Conservation (phyloP, 2,329 filamentous ascomycete genomes). For the Hypoxylon sp. region DNA sequence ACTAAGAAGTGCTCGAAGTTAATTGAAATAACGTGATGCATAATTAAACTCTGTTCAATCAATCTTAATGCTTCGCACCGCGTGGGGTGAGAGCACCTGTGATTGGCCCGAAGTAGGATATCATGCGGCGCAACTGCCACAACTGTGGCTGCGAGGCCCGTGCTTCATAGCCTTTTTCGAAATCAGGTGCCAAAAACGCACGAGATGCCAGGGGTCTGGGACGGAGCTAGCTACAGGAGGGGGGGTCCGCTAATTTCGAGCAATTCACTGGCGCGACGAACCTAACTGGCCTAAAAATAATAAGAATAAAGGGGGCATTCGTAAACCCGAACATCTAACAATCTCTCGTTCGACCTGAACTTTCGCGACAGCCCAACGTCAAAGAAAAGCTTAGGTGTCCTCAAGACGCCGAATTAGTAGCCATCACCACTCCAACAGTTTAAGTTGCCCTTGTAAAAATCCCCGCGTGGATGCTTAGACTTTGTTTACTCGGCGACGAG, state of each 20-base stretch:
- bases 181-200: constrained; percentile 34
- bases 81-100: constrained; percentile 33
- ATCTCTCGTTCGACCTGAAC: constrained; percentile 36
- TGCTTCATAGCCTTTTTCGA: constrained; percentile 12
- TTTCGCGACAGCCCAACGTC: constrained; percentile 21
- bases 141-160: constrained; percentile 28
- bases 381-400: constrained; percentile 35
- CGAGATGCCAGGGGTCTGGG: constrained; percentile 29
- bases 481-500: constrained; percentile 22
- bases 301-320: constrained; percentile 44
- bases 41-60: constrained; percentile 34
- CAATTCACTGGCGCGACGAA: constrained; percentile 38
- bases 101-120: constrained; percentile 30
- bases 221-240: constrained; percentile 3
- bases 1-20: constrained; percentile 16
- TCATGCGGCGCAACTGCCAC: constrained; percentile 30
- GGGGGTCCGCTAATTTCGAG: constrained; percentile 39
- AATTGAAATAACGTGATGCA: constrained; percentile 28
- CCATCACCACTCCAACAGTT: not conserved
- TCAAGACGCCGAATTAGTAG: constrained; percentile 18
- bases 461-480: constrained; percentile 3
- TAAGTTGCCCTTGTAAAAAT: not conserved
- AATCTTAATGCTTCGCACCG: constrained; percentile 39
- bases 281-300: constrained; percentile 35
- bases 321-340: constrained; percentile 29